These are phyloP conservation scores for Taphrina wiesneri DNA, from an alignment of 1,139 yeast species.

Conservation along the genomic window DNA sequence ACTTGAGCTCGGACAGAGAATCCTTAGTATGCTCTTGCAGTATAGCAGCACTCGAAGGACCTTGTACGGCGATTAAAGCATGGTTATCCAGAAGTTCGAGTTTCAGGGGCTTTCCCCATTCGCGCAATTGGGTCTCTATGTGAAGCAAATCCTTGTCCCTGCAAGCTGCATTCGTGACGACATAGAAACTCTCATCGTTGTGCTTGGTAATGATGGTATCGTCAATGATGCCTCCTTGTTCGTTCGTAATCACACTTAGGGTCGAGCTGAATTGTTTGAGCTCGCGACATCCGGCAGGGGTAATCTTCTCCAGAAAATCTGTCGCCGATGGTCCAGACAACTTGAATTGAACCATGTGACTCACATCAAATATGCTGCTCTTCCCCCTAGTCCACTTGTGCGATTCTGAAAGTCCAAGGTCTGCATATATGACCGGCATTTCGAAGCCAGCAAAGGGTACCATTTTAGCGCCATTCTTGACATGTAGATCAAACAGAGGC, in stretches of 20 bases:
- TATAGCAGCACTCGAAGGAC: constrained; percentile 67
- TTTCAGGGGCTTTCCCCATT: constrained; percentile 47
- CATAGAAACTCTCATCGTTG: constrained; percentile 70
- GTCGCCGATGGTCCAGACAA: constrained; percentile 68
- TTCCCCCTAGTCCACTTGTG: constrained; percentile 89
- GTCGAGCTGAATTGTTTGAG: constrained; percentile 65
- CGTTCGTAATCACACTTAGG: constrained; percentile 73
- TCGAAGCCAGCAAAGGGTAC: constrained; percentile 93
- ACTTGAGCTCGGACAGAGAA: constrained; percentile 62
- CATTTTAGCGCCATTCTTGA: constrained; percentile 79
- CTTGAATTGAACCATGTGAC: constrained; percentile 67
- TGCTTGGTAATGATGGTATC: constrained; percentile 90
- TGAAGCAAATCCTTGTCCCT: constrained; percentile 74
- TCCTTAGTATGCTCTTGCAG: constrained; percentile 65
- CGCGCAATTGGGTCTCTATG: constrained; percentile 55
- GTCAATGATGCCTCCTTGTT: constrained; percentile 75
- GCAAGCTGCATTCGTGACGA: constrained; percentile 98
- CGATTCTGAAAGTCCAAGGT: constrained; percentile 84
- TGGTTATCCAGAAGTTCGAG: constrained; percentile 67
- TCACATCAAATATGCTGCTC: constrained; percentile 91
- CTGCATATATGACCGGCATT: constrained; percentile 83
- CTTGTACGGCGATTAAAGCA: constrained; percentile 79
- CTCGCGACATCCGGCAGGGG: constrained; percentile 74
- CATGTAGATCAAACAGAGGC: constrained; percentile 78
- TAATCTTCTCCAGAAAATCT: constrained; percentile 70